phyloP scores from a whole-genome alignment of 208 protist species.

The Entamoeba histolytica region DNA sequence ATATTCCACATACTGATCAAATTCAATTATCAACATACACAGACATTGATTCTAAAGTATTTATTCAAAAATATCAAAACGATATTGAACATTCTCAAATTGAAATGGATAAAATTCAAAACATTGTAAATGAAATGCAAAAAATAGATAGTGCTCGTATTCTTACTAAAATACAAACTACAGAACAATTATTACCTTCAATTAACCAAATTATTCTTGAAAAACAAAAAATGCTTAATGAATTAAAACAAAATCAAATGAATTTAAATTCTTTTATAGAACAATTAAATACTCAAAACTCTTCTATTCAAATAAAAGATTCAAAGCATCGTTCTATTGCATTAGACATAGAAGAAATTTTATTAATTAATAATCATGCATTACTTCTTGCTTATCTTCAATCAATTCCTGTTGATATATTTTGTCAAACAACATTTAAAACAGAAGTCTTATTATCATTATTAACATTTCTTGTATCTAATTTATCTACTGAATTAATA shows the following conservation, averaged over 20 bases:
- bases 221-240: neutral
- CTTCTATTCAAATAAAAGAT: neutral
- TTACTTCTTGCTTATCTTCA: neutral
- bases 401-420: neutral
- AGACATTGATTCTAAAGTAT: neutral
- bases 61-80: neutral
- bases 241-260: neutral
- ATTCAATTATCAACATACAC: neutral
- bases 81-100: neutral
- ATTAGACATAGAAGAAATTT: neutral
- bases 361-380: neutral
- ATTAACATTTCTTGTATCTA: neutral
- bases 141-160: neutral
- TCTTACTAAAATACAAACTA: neutral
- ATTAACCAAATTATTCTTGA: neutral
- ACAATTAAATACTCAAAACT: neutral
- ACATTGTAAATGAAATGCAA: neutral
- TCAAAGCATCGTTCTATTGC: neutral
- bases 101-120: neutral
- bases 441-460: neutral
- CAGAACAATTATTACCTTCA: neutral
- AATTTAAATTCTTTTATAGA: neutral
- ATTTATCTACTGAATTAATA: neutral
- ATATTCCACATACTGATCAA: neutral
- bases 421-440: neutral